phyloP scores from a whole-genome alignment of 1,284 basidiomycete species.

The Cystobasidium pallidum region DNA sequence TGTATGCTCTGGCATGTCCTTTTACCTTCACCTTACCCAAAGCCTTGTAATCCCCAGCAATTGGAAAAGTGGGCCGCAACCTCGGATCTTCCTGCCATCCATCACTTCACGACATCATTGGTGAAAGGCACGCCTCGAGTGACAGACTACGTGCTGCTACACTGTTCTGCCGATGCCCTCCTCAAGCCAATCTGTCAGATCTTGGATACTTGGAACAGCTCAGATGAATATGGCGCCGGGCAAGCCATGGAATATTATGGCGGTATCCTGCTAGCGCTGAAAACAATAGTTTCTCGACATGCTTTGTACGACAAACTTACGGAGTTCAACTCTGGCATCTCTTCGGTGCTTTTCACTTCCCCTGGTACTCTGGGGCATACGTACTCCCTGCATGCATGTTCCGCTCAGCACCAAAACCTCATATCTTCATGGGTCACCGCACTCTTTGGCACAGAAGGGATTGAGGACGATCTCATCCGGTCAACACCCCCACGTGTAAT shows the following conservation, averaged over 20 bases:
- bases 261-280: slow-evolving; percentile 14
- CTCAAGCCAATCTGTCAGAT: slow-evolving; percentile 4
- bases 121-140: slow-evolving; percentile 2
- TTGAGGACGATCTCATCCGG: slow-evolving; percentile 57
- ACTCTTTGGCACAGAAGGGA: slow-evolving; percentile 57
- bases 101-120: slow-evolving; percentile 16
- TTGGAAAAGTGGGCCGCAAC: slow-evolving; percentile 1
- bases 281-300: slow-evolving; percentile 20
- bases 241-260: slow-evolving; percentile 35
- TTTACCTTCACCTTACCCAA: not conserved
- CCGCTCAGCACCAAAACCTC: slow-evolving; percentile 53
- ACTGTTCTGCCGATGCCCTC: not conserved
- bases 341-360: not conserved
- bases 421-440: slow-evolving; percentile 56
- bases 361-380: slow-evolving; percentile 39
- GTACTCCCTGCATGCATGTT: slow-evolving; percentile 53
- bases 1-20: not conserved
- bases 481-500: slow-evolving; percentile 59
- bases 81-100: slow-evolving; percentile 26
- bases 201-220: slow-evolving; percentile 21
- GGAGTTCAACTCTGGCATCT: not conserved
- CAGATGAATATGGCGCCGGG: slow-evolving; percentile 30
- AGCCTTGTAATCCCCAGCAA: not conserved
- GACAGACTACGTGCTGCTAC: slow-evolving; percentile 23
- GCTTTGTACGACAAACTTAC: not conserved